Percentiles rank a stretch among this genome's conserved stretches.
phyloP scores from a whole-genome alignment of 2,329 filamentous ascomycete species.

The Lasiodiplodia theobromae region DNA sequence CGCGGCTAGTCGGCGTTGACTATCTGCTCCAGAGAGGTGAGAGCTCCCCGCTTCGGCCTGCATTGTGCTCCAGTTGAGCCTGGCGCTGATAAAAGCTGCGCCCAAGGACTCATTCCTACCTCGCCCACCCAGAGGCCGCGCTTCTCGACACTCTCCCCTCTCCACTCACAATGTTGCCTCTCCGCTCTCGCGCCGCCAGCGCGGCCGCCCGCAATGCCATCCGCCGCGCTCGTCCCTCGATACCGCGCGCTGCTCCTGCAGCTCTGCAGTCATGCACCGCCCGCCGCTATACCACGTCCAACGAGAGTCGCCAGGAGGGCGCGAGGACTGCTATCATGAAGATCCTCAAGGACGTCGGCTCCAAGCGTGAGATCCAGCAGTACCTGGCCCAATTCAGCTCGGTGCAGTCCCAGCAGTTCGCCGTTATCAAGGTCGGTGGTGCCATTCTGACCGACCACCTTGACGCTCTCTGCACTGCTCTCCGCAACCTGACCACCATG shows the following conservation, averaged over 20 bases:
- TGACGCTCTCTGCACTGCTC: conserved; percentile 85
- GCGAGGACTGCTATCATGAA: conserved; percentile 77
- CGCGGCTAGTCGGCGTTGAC: conserved; percentile 25
- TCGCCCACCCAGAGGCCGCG: conserved; percentile 11
- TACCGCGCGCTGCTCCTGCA: conserved; percentile 22
- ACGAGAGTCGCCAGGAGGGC: conserved; percentile 29
- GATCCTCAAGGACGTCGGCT: conserved; percentile 93
- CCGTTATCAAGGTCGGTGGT: conserved; percentile 97
- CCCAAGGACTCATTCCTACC: conserved; percentile 21
- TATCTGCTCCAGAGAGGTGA: conserved; percentile 12
- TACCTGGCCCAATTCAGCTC: conserved; percentile 98
- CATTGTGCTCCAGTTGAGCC: conserved; percentile 23
- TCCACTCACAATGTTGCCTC: conserved; percentile 30
- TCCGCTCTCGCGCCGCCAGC: conserved; percentile 28
- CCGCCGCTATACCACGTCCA: conserved; percentile 28
- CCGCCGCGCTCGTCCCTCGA: conserved; percentile 29
- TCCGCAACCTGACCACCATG: conserved; percentile 93
- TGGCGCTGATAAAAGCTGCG: conserved; percentile 30
- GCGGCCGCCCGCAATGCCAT: conserved; percentile 30
- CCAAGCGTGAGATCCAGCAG: conserved; percentile 94
- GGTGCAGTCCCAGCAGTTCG: conserved; percentile 95
- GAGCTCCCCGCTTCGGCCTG: conserved; percentile 2
- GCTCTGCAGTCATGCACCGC: conserved; percentile 24
- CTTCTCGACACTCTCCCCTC: conserved; percentile 11
- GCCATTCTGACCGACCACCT: conserved; percentile 95